Conservation (phyloP, 1,284 basidiomycete genomes). For the Moniliella sp. region DNA sequence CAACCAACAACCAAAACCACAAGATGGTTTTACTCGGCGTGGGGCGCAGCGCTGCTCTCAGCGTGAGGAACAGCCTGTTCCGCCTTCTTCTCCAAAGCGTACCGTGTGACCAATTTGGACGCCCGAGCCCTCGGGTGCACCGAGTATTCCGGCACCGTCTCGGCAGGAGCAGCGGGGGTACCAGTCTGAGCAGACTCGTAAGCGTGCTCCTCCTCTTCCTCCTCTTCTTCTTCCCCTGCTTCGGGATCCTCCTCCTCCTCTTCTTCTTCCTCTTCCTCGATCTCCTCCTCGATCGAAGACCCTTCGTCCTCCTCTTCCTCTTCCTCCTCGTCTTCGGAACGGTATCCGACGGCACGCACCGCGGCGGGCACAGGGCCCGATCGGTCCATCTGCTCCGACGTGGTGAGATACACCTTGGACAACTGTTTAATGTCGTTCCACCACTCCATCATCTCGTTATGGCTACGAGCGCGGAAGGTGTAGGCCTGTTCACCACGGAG, state of each 20-base stretch:
- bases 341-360: constrained; percentile 65
- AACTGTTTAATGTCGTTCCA: constrained; percentile 97
- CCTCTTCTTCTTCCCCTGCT: constrained; percentile 5
- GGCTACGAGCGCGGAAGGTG: constrained; percentile 69
- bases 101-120: constrained; percentile 47
- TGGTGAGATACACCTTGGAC: constrained; percentile 80
- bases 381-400: constrained; percentile 77
- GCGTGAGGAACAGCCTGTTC: too few species aligned
- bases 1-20: too few species aligned
- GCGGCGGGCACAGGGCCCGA: constrained; percentile 79
- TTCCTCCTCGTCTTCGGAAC: constrained; percentile 38
- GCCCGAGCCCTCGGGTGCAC: constrained; percentile 28
- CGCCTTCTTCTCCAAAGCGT: constrained; percentile 41
- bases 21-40: too few species aligned
- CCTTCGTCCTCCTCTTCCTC: constrained; percentile 50
- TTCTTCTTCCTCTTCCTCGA: constrained; percentile 16
- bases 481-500: constrained; percentile 49
- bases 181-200: constrained; percentile 10
- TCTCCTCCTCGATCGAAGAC: constrained; percentile 52
- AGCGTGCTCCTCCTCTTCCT: too few species aligned
- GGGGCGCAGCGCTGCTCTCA: too few species aligned
- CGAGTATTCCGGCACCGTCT: constrained; percentile 33
- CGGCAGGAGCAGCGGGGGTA: constrained; percentile 14
- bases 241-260: constrained; percentile 3
- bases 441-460: constrained; percentile 99